Conservation (phyloP, 163 green algal species). For the Coccomyxa subellipsoidea region DNA sequence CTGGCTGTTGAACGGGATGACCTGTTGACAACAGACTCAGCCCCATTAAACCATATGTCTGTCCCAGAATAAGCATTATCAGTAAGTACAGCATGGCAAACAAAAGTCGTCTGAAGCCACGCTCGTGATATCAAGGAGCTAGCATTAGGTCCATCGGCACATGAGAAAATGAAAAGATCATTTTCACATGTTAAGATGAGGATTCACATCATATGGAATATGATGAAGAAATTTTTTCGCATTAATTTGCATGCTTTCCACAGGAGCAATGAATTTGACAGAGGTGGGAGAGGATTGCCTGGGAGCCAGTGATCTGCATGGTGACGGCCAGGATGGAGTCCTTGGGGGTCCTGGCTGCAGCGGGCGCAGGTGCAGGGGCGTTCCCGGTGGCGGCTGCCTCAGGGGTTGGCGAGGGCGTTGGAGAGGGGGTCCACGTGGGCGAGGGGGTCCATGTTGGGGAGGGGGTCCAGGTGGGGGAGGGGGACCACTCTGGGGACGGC, state of each 20-base stretch:
- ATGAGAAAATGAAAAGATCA: too few relatives aligned
- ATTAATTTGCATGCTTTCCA: too few relatives aligned
- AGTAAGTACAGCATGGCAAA: too few relatives aligned
- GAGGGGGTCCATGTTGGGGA: not conserved
- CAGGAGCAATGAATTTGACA: too few relatives aligned
- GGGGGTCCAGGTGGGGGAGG: not conserved
- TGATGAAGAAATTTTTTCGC: too few relatives aligned
- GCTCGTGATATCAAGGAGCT: too few relatives aligned
- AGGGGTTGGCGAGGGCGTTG: not conserved
- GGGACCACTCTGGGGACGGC: not conserved
- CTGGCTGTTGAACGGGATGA: not conserved
- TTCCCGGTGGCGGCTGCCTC: too few relatives aligned
- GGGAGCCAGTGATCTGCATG: not conserved
- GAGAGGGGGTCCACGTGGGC: not conserved
- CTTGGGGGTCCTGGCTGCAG: not conserved
- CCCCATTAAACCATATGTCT: not conserved
- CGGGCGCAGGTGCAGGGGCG: not conserved
- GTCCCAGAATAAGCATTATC: too few relatives aligned
- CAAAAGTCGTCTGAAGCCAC: too few relatives aligned
- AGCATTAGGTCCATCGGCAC: too few relatives aligned
- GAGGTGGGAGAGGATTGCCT: not conserved
- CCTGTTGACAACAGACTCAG: not conserved
- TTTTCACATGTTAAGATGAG: too few relatives aligned
- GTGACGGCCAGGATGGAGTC: not conserved
- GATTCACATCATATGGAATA: too few relatives aligned